Base-by-base conservation (phyloP, 2,329 filamentous ascomycete genomes). In the Zymoseptoria pseudotritici region DNA sequence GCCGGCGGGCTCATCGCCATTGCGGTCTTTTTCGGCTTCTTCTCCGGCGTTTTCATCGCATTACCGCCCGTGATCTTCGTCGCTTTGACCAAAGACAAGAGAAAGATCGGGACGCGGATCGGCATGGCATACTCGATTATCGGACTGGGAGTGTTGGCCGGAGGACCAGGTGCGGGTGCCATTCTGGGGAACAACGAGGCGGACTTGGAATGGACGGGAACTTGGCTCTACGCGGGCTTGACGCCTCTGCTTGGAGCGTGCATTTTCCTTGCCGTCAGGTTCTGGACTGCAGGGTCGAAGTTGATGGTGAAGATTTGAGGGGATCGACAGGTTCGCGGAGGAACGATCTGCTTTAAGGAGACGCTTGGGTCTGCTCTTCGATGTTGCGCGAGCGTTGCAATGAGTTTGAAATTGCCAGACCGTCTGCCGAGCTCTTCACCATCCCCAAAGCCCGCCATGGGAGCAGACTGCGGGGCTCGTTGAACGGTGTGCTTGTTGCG, bases 111-210 rank as follows among this genome's bases (percentile, higher is more conserved):
- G 4, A 78, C 65, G 10, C 50, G 65, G n/a, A 65, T 61, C 21
- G 58, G 58, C 42, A 61, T 63, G 59, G 73, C 71, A 0, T 78
- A 73, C 60, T 70, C 69, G 1, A 66, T 75, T 1, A 61, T 69
- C 10, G 69, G 67, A 0, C 60, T 77, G 1, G 75, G 73, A 10
- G 62, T 73, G 5, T 58, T 79, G 11, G 65, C 67, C 13, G 75
- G 71, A 19, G 71, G 72, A 0, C 75, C 76, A 0, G 69, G 66
- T 21, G 73, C 66, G n/a, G 75, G 70, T 59, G 80, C 80, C 0
- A 86, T 97, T 53, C 73, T 86, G 2, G 79, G 84, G 61, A 83
- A 83, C 46, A 83, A 83, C 9, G 83, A 86, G 54, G 82, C 83
- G 7, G 82, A 80, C 62, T 86, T 61, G 82, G 85, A 69, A 80